Evolutionary conservation across 148 eudicot genomes (phyloP).

Genomic region (Vaccinium darrowii): DNA sequence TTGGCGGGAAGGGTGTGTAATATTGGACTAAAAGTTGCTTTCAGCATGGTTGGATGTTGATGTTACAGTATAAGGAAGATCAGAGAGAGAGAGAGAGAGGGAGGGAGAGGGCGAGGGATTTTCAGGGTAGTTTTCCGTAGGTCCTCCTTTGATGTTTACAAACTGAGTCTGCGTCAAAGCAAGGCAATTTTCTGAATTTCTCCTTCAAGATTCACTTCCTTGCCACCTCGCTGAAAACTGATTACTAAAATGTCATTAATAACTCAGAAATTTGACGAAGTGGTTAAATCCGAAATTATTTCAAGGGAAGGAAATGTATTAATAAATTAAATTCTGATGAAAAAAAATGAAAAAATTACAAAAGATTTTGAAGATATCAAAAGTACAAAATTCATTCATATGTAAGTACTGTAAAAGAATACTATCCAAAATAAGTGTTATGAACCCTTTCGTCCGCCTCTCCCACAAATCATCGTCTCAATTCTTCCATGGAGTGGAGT

Average conservation of each 20-base stretch:
- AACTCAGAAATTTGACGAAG: background rate
- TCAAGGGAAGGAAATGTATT: no score
- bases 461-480: no score
- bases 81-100: background rate
- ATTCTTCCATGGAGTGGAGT: no score
- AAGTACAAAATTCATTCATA: no score
- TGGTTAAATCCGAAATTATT: background rate
- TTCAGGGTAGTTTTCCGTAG: background rate
- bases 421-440: no score
- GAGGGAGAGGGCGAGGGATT: background rate
- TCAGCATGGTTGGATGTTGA: conserved; percentile 35
- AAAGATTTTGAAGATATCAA: no score
- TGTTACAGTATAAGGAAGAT: background rate
- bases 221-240: background rate
- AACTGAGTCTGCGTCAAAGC: background rate
- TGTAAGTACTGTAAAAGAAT: no score
- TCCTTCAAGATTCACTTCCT: background rate
- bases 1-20: conserved; percentile 35
- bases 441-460: no score
- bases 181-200: background rate
- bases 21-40: conserved; percentile 39
- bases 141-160: background rate
- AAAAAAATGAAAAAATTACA: no score
- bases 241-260: no score
- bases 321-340: no score